These are phyloP conservation scores for Mortierella polycephala DNA, from an alignment of 371 early-diverging fungal genomes.

Conservation along the genomic window DNA sequence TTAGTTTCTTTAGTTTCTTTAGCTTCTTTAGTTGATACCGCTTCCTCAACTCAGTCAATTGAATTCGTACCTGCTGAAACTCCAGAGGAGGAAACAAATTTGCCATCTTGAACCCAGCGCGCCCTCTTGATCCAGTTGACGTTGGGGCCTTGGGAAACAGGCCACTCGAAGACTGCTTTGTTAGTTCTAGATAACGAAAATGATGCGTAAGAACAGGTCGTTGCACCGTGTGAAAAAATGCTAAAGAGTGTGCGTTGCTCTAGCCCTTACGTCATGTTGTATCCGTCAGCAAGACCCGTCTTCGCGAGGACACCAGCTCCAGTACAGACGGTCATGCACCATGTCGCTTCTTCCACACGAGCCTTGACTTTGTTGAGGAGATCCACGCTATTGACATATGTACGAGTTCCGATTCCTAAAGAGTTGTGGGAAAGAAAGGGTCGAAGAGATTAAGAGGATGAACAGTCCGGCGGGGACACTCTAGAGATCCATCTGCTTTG, in stretches of 20 bases:
- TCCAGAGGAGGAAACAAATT: slow-evolving; percentile 58
- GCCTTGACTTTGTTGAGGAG: slow-evolving; percentile 15
- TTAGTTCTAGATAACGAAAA: slow-evolving; percentile 46
- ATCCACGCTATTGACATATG: background rate
- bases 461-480: background rate
- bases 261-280: slow-evolving; percentile 50
- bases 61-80: slow-evolving; percentile 57
- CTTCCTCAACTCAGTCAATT: no score
- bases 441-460: background rate
- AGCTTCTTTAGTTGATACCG: no score
- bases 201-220: background rate
- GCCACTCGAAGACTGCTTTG: slow-evolving; percentile 54
- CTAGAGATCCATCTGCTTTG: background rate
- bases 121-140: slow-evolving; percentile 60
- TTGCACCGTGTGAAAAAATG: background rate
- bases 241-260: background rate
- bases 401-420: slow-evolving; percentile 25
- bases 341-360: slow-evolving; percentile 33
- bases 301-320: slow-evolving; percentile 58
- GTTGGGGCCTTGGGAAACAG: slow-evolving; percentile 31
- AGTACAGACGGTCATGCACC: slow-evolving; percentile 58
- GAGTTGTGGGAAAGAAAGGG: background rate
- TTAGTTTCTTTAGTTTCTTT: no score
- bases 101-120: slow-evolving; percentile 64
- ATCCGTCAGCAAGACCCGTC: slow-evolving; percentile 58